Percentiles rank a stretch among this genome's conserved stretches.
Evolutionary conservation across 495 filamentous ascomycete species (phyloP).

Genomic region (Lasiosphaeria miniovina): DNA sequence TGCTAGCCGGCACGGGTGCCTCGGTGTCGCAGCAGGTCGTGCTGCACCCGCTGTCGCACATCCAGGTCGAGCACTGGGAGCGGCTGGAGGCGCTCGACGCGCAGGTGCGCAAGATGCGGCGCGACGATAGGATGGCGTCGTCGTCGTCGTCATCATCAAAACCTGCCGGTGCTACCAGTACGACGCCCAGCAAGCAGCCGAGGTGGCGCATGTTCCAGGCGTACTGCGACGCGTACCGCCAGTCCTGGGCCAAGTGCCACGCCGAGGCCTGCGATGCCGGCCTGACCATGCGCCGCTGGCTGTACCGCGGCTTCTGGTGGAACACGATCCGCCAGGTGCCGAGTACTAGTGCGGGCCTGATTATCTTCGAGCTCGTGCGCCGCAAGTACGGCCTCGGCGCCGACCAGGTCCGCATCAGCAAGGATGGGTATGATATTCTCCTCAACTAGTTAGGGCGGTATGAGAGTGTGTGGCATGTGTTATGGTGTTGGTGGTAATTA

Average conservation of each 20-base stretch:
- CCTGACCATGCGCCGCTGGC: conserved; percentile 62
- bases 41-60: conserved; percentile 70
- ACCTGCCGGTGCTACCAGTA: conserved; percentile 17
- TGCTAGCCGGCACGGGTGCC: conserved; percentile 73
- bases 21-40: conserved; percentile 73
- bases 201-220: conserved; percentile 55
- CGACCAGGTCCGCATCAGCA: conserved; percentile 56
- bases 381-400: conserved; percentile 69
- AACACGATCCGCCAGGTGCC: conserved; percentile 79
- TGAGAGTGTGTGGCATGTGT: no score
- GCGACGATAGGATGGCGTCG: neutral
- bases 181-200: no score
- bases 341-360: conserved; percentile 81
- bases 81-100: conserved; percentile 73
- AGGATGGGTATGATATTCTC: conserved; percentile 73
- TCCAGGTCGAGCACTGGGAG: conserved; percentile 77
- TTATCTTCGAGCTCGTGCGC: conserved; percentile 85
- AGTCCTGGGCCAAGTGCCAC: conserved; percentile 68
- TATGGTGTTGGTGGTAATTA: no score
- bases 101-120: conserved; percentile 48
- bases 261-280: conserved; percentile 61
- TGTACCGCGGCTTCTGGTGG: conserved; percentile 73
- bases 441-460: conserved; percentile 34
- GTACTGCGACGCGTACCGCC: conserved; percentile 73
- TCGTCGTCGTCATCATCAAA: conserved; percentile 3